Percentiles rank a stretch among this genome's conserved stretches.
Conservation (phyloP, 768 basidiomycete species). For the Mycena olivaceomarginata region DNA sequence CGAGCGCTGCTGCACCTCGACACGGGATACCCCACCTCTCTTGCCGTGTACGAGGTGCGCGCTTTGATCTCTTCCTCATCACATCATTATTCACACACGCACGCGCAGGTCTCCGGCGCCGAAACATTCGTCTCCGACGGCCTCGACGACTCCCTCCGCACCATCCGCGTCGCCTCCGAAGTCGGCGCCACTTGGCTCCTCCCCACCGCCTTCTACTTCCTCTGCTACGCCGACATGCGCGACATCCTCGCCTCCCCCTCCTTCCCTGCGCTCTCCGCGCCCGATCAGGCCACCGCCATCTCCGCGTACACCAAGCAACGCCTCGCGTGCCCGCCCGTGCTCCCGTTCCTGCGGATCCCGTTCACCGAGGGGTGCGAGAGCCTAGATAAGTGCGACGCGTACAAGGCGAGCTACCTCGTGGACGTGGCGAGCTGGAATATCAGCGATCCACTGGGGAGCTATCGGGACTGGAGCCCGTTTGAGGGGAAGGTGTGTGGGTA, state of each 20-base stretch:
- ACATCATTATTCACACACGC: not conserved
- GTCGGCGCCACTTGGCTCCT: slow-evolving; percentile 42
- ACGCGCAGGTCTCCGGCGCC: slow-evolving; percentile 28
- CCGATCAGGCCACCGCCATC: not conserved
- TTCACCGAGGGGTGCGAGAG: slow-evolving; percentile 40
- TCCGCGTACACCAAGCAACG: slow-evolving; percentile 36
- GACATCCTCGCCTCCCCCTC: slow-evolving; percentile 32
- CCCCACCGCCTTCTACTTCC: slow-evolving; percentile 43
- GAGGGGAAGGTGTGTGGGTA: slow-evolving; percentile 31
- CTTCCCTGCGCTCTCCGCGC: not conserved
- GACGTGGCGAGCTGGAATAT: slow-evolving; percentile 42
- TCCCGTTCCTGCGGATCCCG: slow-evolving; percentile 42
- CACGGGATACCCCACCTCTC: not conserved
- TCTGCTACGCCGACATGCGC: slow-evolving; percentile 43
- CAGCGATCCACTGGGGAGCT: slow-evolving; percentile 38
- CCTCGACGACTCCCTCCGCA: slow-evolving; percentile 38
- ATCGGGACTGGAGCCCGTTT: slow-evolving; percentile 40
- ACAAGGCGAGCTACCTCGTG: slow-evolving; percentile 30
- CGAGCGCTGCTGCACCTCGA: slow-evolving; percentile 34
- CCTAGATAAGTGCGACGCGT: slow-evolving; percentile 31
- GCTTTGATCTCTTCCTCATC: not conserved
- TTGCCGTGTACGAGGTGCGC: not conserved
- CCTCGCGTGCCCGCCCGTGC: slow-evolving; percentile 39
- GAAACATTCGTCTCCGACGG: slow-evolving; percentile 42
- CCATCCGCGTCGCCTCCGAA: slow-evolving; percentile 13